Percentiles rank a stretch among this genome's conserved stretches.
phyloP scores from a whole-genome alignment of 1,284 basidiomycete species.

The Heterobasidion parviporum region DNA sequence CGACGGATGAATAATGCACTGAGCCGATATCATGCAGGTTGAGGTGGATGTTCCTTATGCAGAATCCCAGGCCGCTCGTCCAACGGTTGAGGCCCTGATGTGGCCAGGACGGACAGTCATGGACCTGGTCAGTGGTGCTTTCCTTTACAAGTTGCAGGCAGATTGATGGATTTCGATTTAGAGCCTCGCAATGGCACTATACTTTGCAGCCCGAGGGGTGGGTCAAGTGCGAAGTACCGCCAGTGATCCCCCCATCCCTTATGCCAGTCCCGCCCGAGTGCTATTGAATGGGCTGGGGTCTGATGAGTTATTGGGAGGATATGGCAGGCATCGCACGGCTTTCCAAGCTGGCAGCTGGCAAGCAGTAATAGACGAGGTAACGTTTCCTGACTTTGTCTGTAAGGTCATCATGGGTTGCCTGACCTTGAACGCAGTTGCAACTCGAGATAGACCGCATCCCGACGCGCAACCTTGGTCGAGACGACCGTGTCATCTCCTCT shows the following conservation, averaged over 20 bases:
- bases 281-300: conserved; percentile 90
- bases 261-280: conserved; percentile 74
- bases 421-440: conserved; percentile 55
- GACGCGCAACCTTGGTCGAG: conserved; percentile 84
- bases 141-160: background rate
- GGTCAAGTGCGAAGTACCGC: conserved; percentile 43
- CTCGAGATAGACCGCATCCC: conserved; percentile 90
- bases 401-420: background rate
- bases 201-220: conserved; percentile 81
- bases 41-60: conserved; percentile 81
- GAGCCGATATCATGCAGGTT: conserved; percentile 35
- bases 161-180: conserved; percentile 20
- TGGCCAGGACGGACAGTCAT: conserved; percentile 79
- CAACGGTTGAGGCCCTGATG: conserved; percentile 69
- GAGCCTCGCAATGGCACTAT: conserved; percentile 89
- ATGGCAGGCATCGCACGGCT: conserved; percentile 81
- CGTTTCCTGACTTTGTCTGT: conserved; percentile 6
- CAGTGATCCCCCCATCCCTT: conserved; percentile 34
- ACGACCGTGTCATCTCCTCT: conserved; percentile 86
- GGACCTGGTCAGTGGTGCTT: conserved; percentile 64
- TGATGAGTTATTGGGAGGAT: conserved; percentile 93
- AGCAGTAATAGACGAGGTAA: conserved; percentile 75
- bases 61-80: conserved; percentile 57
- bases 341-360: conserved; percentile 64
- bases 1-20: background rate